These are phyloP conservation scores for Calocybe gambosa DNA, from an alignment of 1,284 basidiomycete species.

Conservation along the genomic window DNA sequence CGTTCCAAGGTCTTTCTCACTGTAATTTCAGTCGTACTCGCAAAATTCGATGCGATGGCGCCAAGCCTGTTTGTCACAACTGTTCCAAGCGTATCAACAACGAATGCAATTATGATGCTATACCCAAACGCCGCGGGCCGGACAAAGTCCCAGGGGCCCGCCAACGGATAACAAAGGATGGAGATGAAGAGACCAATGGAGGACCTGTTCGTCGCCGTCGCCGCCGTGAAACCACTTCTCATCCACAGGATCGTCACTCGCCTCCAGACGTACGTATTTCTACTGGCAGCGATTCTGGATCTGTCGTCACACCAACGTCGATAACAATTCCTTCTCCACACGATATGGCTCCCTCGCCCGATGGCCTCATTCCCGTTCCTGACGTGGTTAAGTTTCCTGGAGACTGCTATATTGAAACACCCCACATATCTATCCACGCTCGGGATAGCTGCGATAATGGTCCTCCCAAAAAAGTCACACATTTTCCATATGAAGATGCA, in stretches of 20 bases:
- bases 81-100: slow-evolving; percentile 45
- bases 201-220: slow-evolving; percentile 30
- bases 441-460: background rate
- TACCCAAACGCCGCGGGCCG: slow-evolving; percentile 71
- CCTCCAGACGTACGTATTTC: background rate
- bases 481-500: slow-evolving; percentile 14
- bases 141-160: slow-evolving; percentile 71
- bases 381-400: background rate
- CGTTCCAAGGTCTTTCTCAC: slow-evolving; percentile 7
- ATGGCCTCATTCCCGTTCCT: slow-evolving; percentile 4
- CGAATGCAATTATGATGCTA: slow-evolving; percentile 56
- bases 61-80: slow-evolving; percentile 67
- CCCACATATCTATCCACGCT: background rate
- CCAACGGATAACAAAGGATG: slow-evolving; percentile 44
- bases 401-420: background rate
- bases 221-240: slow-evolving; percentile 19
- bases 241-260: slow-evolving; percentile 3
- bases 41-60: slow-evolving; percentile 78
- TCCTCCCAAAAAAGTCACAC: slow-evolving; percentile 8
- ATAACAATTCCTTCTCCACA: slow-evolving; percentile 7
- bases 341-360: slow-evolving; percentile 9
- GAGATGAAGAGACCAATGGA: slow-evolving; percentile 22
- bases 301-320: background rate
- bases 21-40: slow-evolving; percentile 49
- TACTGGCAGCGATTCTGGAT: slow-evolving; percentile 5